Percentiles rank a stretch among this genome's conserved stretches.
Conservation (phyloP, 257 asterid species). For the Lithospermum erythrorhizon region DNA sequence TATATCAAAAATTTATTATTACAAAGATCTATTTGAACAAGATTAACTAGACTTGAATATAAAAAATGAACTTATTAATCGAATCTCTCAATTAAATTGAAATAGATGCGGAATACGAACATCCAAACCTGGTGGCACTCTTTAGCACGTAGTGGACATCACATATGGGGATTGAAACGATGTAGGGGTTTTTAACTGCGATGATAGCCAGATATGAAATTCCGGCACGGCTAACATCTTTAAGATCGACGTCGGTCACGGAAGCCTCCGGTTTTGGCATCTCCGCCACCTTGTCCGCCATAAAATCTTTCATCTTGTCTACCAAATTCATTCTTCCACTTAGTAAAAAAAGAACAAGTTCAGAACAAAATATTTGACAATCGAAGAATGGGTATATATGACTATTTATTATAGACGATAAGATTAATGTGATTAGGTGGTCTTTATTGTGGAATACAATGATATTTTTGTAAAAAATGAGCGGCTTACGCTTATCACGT, state of each 20-base stretch:
- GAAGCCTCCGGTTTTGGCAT: slow-evolving; percentile 62
- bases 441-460: no score
- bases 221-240: slow-evolving; percentile 38
- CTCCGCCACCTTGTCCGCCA: slow-evolving; percentile 35
- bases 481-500: no score
- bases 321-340: slow-evolving; percentile 18
- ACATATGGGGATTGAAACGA: slow-evolving; percentile 48
- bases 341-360: no score
- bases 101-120: no score
- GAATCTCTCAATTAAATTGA: no score
- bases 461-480: no score
- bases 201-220: slow-evolving; percentile 47
- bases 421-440: neutral
- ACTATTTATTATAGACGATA: neutral
- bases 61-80: no score
- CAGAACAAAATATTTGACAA: no score
- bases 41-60: no score
- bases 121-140: slow-evolving; percentile 40
- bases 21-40: no score
- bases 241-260: slow-evolving; percentile 58
- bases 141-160: slow-evolving; percentile 52
- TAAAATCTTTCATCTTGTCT: slow-evolving; percentile 53
- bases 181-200: slow-evolving; percentile 48
- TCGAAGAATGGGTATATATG: neutral
- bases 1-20: no score